These are phyloP conservation scores for Penicillium expansum DNA, from an alignment of 2,329 filamentous ascomycete genomes.

Conservation along the genomic window DNA sequence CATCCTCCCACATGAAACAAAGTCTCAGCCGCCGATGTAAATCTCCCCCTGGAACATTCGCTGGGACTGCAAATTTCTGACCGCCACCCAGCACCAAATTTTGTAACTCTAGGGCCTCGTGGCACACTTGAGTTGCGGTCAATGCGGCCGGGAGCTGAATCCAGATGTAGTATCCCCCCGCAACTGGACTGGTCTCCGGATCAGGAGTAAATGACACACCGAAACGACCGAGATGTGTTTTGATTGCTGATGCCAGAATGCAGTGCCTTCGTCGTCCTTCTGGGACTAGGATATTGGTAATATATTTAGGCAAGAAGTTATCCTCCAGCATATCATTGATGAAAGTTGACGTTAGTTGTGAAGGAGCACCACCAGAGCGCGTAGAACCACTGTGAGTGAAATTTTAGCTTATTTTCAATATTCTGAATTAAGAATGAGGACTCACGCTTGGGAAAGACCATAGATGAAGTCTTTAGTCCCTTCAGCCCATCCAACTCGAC, in stretches of 20 bases:
- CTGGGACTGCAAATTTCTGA: slow-evolving; percentile 48
- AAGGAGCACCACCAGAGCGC: slow-evolving; percentile 57
- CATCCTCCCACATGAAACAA: slow-evolving; percentile 21
- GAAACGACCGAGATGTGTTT: slow-evolving; percentile 8
- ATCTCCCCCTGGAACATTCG: slow-evolving; percentile 39
- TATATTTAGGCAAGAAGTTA: slow-evolving; percentile 51
- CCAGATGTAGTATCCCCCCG: slow-evolving; percentile 20
- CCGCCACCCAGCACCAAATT: slow-evolving; percentile 12
- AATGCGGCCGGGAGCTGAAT: slow-evolving; percentile 11
- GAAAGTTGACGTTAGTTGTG: slow-evolving; percentile 56
- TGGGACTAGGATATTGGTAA: slow-evolving; percentile 44
- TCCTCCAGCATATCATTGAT: slow-evolving; percentile 52
- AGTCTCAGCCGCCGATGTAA: slow-evolving; percentile 12
- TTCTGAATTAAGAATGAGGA: no score
- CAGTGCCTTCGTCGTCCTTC: slow-evolving; percentile 9
- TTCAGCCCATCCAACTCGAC: no score
- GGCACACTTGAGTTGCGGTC: slow-evolving; percentile 4
- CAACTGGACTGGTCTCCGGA: background rate
- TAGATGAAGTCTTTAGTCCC: no score
- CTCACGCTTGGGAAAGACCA: no score
- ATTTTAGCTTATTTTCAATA: no score
- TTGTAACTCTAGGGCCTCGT: slow-evolving; percentile 1
- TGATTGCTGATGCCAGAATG: slow-evolving; percentile 7
- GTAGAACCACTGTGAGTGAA: no score
- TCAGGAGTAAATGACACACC: slow-evolving; percentile 13